Base-by-base conservation (phyloP, 1,284 basidiomycete species). In the Fomitiporia mediterranea region DNA sequence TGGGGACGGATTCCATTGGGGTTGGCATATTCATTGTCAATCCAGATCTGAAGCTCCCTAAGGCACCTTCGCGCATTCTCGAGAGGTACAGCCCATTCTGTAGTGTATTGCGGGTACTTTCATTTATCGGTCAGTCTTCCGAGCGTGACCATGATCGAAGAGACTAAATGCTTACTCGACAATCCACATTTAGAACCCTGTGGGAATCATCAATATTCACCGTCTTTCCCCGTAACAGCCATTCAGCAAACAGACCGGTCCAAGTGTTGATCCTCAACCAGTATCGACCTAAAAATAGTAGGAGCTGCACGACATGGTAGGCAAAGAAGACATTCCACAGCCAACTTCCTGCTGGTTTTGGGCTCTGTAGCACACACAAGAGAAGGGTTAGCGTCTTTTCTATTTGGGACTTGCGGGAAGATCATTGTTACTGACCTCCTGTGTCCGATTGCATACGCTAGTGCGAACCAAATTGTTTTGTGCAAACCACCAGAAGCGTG, bases 401-500 rank as follows among this genome's bases (percentile, higher is more conserved):
- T 37, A 21, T 30, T 46, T 11, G 49, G 44, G 51, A 43, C 57
- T 38, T 25, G 50, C 43, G 30, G 52, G 50, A 46, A 44, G 46
- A 28, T 48, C 53, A 48, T 57, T 43, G 49, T 34, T 65, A 46
- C 23, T n/a, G 67, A 94, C 91, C 75, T 92, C 86, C 52, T 73
- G 70, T 1, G 92, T 91, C 52, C 94, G 78, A 69, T 92, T 82
- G 39, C 87, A 80, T 60, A 83, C 77, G 63, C 86, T 88, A 54
- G 92, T 80, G 39, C 92, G 84, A 56, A 94, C 77, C 35, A 75
- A 76, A 59, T 86, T 83, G 17, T 85, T 82, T 57, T 90, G 86
- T 1, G 95, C 93, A 72, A 89, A 97, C 94, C 95, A 99, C 90
- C 92, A 95, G 28, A 94, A 78, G n/a, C 93, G 79, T 23, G 92